phyloP scores from a whole-genome alignment of 2,329 filamentous ascomycete species.

The Uncinocarpus reesii region DNA sequence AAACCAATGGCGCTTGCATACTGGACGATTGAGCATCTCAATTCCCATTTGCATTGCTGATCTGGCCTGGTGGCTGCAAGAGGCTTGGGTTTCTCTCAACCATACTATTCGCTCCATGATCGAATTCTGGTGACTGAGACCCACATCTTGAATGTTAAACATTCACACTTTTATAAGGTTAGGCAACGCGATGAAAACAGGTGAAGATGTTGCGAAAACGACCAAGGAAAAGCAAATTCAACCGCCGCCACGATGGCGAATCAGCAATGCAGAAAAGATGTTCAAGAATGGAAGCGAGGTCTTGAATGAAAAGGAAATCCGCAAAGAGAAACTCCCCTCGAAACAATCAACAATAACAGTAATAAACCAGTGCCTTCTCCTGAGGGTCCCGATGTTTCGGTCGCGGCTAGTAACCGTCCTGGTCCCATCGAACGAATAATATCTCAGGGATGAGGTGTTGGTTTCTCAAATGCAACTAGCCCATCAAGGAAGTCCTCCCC shows the following conservation, averaged over 20 bases:
- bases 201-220: background rate
- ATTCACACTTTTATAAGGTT: no score
- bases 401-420: background rate
- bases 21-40: background rate
- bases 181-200: no score
- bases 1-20: background rate
- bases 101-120: no score
- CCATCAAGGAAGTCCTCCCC: background rate
- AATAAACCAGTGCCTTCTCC: background rate
- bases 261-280: background rate
- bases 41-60: background rate
- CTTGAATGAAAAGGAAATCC: no score
- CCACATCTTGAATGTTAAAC: no score
- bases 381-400: background rate
- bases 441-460: conserved; percentile 2
- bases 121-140: no score
- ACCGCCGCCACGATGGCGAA: background rate
- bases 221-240: background rate
- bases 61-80: no score
- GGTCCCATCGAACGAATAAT: background rate
- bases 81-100: background rate
- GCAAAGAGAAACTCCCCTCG: background rate
- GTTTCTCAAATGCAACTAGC: background rate
- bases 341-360: background rate
- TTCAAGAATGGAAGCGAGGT: background rate